Base-by-base conservation (phyloP, 106 monocot genomes). In the Agapanthus africanus region DNA sequence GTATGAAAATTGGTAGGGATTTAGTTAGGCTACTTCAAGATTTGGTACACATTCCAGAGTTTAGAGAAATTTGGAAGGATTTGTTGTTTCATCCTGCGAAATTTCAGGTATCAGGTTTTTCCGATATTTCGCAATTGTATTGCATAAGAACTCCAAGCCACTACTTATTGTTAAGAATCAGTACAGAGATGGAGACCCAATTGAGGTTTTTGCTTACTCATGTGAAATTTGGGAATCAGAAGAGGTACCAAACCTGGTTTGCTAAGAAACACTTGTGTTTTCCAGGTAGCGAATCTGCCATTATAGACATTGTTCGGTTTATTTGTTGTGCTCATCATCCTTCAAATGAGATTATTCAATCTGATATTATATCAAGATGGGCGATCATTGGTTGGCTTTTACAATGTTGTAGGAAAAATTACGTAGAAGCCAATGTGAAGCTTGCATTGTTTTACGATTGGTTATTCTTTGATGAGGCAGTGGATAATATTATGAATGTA, bases 381-480 rank as follows among this genome's bases (percentile, higher is more conserved):
- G 88, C 88, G 16, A 52, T 97, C 13, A 68, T 97, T 4, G 91
- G 95, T 19, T 97, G 95, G 95, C 89, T 97, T 67, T 56, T 95
- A 8, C 88, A 71, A 49, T 81, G 81, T 68, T 86, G 83, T 60
- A 80, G 65, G 59, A 86, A 66, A 70, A 79, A 81, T 42, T 83
- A 90, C 68, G 60, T 85, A 4, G 77, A 71, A 65, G 90, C 92
- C 0, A 93, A 87, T 76, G 87, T 77, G 28, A 93, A 99, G 79
- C 81, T 99, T 35, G 87, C 87, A 14, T 59, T 99, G 80, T 93
- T 99, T 51, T 99, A 88, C 65, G 95, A 97, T 69, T 97, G 95
- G 91, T 52, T 61, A 71, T 99, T 99, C 35, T 99, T 87, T 36
- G 81, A 90, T 50, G 82, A 87, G 59, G 70, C 23, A 11, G 44